These are phyloP conservation scores for Xylaria cubensis DNA, from an alignment of 495 filamentous ascomycete genomes.

Conservation along the genomic window DNA sequence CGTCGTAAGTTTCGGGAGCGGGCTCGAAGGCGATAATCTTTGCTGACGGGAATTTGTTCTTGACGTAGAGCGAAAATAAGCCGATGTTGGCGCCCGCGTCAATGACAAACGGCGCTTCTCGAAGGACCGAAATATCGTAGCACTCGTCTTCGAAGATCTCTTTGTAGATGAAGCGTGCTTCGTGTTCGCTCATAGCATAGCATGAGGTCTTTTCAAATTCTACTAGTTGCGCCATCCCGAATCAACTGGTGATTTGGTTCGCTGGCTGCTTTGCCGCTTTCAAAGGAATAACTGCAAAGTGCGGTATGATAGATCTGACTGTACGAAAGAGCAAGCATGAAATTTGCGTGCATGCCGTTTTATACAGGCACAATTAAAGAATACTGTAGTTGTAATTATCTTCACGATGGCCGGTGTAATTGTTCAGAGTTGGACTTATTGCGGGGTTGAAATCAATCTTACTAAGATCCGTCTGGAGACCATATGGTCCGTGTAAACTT, in stretches of 20 bases:
- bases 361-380: not conserved
- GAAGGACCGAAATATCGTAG: conserved; percentile 27
- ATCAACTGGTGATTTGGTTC: not conserved
- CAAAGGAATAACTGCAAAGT: not conserved
- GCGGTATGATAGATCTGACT: not conserved
- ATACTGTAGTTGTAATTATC: not conserved
- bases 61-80: conserved; percentile 40
- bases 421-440: not conserved
- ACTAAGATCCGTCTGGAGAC: not conserved
- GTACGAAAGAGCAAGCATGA: not conserved
- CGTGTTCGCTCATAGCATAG: conserved; percentile 21
- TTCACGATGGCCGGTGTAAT: not conserved
- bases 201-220: conserved; percentile 18
- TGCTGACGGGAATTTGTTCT: conserved; percentile 34
- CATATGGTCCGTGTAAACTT: conserved; percentile 1
- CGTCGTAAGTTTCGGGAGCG: conserved; percentile 34
- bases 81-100: conserved; percentile 40
- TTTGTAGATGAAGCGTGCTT: conserved; percentile 33
- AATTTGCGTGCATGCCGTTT: not conserved
- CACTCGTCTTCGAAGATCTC: conserved; percentile 34
- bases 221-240: conserved; percentile 8
- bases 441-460: conserved; percentile 1
- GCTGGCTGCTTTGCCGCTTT: not conserved
- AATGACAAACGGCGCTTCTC: conserved; percentile 33
- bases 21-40: conserved; percentile 40